A percentile compares a stretch with the other conserved stretches of the same genome.
Conservation (phyloP, 164 flowering plant genomes). For the Berberis thunbergii region DNA sequence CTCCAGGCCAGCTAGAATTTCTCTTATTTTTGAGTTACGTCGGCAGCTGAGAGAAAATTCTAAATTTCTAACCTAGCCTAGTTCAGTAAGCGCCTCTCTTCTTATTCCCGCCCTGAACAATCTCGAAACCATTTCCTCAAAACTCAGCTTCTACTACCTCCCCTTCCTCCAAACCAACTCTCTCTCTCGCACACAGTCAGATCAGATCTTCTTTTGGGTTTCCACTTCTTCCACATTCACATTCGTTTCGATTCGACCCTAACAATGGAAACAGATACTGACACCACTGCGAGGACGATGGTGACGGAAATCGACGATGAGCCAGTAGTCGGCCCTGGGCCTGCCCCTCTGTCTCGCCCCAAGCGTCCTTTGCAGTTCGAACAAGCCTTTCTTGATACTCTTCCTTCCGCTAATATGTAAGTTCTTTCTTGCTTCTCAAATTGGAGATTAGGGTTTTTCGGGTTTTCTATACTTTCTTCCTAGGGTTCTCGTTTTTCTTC, state of each 20-base stretch:
- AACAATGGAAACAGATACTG: background rate
- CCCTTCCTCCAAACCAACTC: background rate
- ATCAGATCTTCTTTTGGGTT: background rate
- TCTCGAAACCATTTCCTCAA: too few species aligned
- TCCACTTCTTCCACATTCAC: background rate
- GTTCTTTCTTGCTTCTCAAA: background rate
- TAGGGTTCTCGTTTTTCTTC: slow-evolving; percentile 10
- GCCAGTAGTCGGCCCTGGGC: slow-evolving; percentile 66
- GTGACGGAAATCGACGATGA: slow-evolving; percentile 36
- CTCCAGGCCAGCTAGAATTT: too few species aligned
- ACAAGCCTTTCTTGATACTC: slow-evolving; percentile 79
- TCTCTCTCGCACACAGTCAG: background rate
- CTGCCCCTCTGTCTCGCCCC: slow-evolving; percentile 51
- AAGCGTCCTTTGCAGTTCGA: slow-evolving; percentile 98
- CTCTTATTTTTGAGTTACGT: too few species aligned
- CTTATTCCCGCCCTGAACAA: too few species aligned
- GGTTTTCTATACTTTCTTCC: background rate
- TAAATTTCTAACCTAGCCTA: too few species aligned
- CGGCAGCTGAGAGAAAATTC: too few species aligned
- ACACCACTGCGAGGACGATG: background rate
- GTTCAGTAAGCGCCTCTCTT: too few species aligned
- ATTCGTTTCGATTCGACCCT: background rate
- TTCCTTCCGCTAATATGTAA: slow-evolving; percentile 91
- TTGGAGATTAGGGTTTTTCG: too few species aligned
- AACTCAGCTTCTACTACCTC: too few species aligned